These are phyloP conservation scores for Agapanthus africanus DNA, from an alignment of 106 monocot genomes.

Conservation along the genomic window DNA sequence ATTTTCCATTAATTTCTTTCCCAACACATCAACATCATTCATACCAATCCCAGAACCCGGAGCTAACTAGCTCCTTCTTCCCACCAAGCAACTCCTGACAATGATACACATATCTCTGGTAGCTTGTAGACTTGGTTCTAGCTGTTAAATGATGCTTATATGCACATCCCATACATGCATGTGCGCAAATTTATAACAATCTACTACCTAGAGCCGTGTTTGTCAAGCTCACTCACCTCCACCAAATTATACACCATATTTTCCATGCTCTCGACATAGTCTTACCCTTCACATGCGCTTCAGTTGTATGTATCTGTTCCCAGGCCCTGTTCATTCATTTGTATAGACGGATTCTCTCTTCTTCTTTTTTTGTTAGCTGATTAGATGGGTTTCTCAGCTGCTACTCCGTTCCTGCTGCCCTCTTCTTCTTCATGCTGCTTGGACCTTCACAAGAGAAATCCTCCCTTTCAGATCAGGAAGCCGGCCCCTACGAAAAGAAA, in stretches of 20 bases:
- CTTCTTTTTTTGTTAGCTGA: neutral
- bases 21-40: neutral
- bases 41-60: no score
- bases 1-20: neutral
- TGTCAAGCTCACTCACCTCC: neutral
- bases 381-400: neutral
- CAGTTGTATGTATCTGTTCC: no score
- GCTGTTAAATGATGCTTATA: neutral
- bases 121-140: neutral
- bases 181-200: no score
- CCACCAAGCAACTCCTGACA: no score
- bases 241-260: no score
- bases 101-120: no score
- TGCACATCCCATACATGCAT: no score
- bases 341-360: neutral
- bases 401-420: neutral
- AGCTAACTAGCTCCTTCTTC: no score
- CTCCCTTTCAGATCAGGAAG: neutral
- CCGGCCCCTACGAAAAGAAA: neutral
- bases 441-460: slow-evolving; percentile 1
- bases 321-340: no score
- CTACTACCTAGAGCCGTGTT: neutral
- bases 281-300: no score
- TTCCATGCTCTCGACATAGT: neutral
- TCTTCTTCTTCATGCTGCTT: neutral